These are phyloP conservation scores for Anthracocystis setariae DNA, from an alignment of 1,284 basidiomycete species.

Conservation along the genomic window DNA sequence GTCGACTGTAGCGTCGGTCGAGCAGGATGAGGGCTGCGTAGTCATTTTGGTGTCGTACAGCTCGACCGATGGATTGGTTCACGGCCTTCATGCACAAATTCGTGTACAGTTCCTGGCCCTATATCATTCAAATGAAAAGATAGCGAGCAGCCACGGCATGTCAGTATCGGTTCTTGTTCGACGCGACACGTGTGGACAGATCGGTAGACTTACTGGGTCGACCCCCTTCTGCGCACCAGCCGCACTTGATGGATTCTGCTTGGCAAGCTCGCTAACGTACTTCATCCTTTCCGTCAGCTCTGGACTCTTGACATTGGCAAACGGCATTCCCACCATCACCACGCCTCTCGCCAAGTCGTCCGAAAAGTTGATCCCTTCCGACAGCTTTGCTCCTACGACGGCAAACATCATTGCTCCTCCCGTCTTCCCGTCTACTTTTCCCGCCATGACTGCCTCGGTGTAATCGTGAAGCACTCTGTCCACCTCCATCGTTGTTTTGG, in stretches of 20 bases:
- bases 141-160: background rate
- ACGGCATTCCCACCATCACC: constrained; percentile 87
- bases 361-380: constrained; percentile 95
- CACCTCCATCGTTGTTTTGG: constrained; percentile 79
- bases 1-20: constrained; percentile 56
- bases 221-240: background rate
- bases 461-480: constrained; percentile 83
- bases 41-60: constrained; percentile 64
- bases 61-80: constrained; percentile 92
- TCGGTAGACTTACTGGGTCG: constrained; percentile 25
- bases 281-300: constrained; percentile 90
- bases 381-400: constrained; percentile 94
- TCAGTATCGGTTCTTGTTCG: background rate
- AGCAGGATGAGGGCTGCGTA: constrained; percentile 64
- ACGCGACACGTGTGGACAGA: background rate
- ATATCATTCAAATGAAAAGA: background rate
- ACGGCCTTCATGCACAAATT: constrained; percentile 87
- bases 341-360: constrained; percentile 84
- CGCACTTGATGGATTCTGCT: constrained; percentile 3
- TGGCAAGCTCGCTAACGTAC: constrained; percentile 51
- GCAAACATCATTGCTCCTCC: constrained; percentile 73
- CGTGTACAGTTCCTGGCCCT: constrained; percentile 61
- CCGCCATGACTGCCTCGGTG: constrained; percentile 72
- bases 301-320: constrained; percentile 87
- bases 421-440: background rate